These are phyloP conservation scores for Ampelocalamus luodianensis DNA, from an alignment of 176 grass and related monocot genomes.

Conservation along the genomic window DNA sequence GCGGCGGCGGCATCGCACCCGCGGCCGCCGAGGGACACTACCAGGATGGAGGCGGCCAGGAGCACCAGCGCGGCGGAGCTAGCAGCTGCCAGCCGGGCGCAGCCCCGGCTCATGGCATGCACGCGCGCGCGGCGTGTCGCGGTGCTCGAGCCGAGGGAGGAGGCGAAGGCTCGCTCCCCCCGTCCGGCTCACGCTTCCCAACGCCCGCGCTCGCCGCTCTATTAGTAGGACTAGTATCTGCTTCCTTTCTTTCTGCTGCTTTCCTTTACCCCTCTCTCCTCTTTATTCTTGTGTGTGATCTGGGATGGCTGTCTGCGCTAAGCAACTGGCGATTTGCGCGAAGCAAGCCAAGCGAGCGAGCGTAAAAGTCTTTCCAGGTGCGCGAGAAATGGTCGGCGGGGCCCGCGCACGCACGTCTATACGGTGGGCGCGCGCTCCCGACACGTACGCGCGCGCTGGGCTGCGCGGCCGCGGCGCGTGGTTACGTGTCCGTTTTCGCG, in stretches of 20 bases:
- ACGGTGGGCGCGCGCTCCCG: not conserved
- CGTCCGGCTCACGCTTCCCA: not conserved
- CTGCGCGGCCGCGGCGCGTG: slow-evolving; percentile 1
- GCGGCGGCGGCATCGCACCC: not conserved
- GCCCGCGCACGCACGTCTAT: not conserved
- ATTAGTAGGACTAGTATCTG: not conserved
- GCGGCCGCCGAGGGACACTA: not conserved
- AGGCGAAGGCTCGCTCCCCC: not conserved
- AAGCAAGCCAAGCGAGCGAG: not conserved
- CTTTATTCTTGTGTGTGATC: slow-evolving; percentile 29
- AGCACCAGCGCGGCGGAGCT: slow-evolving; percentile 4
- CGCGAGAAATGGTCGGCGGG: slow-evolving; percentile 30
- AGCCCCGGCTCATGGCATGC: slow-evolving; percentile 49
- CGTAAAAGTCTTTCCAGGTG: slow-evolving; percentile 38
- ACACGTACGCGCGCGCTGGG: slow-evolving; percentile 25
- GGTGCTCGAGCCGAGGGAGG: not conserved
- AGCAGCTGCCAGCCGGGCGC: slow-evolving; percentile 7
- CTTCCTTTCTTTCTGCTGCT: not conserved
- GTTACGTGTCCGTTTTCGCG: not conserved
- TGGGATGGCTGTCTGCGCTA: not conserved
- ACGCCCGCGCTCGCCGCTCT: not conserved
- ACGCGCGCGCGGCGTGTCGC: not conserved
- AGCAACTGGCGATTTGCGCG: slow-evolving; percentile 7
- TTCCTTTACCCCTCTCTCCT: not conserved
- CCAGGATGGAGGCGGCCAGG: not conserved